Percentiles rank a stretch among this genome's conserved stretches.
phyloP scores from a whole-genome alignment of 371 early-diverging fungal species.

The Actinomucor elegans region DNA sequence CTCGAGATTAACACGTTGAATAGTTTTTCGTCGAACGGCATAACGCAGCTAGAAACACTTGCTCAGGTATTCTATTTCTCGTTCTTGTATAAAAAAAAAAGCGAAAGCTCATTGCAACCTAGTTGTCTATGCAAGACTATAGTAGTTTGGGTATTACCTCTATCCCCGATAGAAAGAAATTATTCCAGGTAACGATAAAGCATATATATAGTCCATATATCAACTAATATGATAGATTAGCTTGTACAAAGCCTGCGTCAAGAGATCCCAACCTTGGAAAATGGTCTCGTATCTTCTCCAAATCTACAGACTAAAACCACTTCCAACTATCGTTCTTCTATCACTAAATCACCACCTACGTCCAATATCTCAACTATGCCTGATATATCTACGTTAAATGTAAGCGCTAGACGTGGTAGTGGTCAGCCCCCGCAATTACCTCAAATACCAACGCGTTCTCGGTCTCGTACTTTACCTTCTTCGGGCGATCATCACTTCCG shows the following conservation, averaged over 20 bases:
- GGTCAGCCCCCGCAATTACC: conserved; percentile 2
- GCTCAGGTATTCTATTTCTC: conserved; percentile 38
- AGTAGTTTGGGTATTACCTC: conserved; percentile 64
- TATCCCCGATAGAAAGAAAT: conserved; percentile 71
- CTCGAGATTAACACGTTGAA: not conserved
- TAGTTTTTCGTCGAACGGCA: conserved; percentile 55
- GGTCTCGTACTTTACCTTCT: conserved; percentile 31
- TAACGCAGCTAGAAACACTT: conserved; percentile 52
- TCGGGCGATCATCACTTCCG: conserved; percentile 11
- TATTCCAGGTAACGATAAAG: conserved; percentile 53
- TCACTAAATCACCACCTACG: conserved; percentile 3
- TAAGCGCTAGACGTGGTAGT: conserved; percentile 10
- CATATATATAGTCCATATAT: no score
- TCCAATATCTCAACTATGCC: not conserved
- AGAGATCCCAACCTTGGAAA: conserved; percentile 33
- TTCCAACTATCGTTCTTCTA: conserved; percentile 1
- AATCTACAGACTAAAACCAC: not conserved
- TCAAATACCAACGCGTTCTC: conserved; percentile 26
- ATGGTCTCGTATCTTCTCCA: conserved; percentile 26
- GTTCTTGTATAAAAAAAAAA: not conserved
- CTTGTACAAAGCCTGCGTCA: conserved; percentile 51
- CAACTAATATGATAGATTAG: conserved; percentile 20
- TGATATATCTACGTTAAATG: conserved; percentile 1
- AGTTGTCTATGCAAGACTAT: conserved; percentile 80
- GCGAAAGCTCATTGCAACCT: not conserved